phyloP scores from a whole-genome alignment of 139 green algal species.

The Coelastrella sp. region DNA sequence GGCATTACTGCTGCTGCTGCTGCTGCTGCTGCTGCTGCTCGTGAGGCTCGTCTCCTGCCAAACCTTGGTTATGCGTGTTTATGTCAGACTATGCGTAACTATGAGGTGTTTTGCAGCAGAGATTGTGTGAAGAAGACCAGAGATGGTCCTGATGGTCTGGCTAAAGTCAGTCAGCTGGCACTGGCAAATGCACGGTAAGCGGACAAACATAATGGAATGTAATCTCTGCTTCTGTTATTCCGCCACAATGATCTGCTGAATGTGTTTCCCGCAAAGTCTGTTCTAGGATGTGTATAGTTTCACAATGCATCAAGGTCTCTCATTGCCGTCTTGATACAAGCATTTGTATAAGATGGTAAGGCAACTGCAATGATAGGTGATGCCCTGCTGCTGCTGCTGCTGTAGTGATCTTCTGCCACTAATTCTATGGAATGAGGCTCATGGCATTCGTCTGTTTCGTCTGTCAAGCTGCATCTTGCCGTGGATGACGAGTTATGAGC shows the following conservation, averaged over 20 bases:
- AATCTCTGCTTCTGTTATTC: no score
- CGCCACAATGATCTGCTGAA: no score
- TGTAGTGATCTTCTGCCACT: constrained; percentile 1
- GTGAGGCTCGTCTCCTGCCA: constrained; percentile 53
- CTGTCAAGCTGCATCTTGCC: constrained; percentile 51
- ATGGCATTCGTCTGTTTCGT: constrained; percentile 77
- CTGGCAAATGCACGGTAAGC: constrained; percentile 64
- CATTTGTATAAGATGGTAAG: no score
- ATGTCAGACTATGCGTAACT: constrained; percentile 61
- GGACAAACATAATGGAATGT: not conserved
- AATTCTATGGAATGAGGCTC: constrained; percentile 64
- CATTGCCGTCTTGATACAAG: no score
- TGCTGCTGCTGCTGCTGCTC: not conserved
- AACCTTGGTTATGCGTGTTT: constrained; percentile 83
- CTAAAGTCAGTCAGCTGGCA: constrained; percentile 60
- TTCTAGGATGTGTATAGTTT: no score
- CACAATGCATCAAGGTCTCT: no score
- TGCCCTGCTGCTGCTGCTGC: not conserved
- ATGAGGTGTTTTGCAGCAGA: constrained; percentile 37
- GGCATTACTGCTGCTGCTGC: constrained; percentile 15
- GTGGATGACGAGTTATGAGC: constrained; percentile 53
- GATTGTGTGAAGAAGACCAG: constrained; percentile 58
- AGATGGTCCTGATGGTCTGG: constrained; percentile 53
- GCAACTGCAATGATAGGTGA: not conserved
- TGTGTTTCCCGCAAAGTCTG: no score